Conservation (phyloP, 192 early-diverging fungal species). For the Coemansia sp. region DNA sequence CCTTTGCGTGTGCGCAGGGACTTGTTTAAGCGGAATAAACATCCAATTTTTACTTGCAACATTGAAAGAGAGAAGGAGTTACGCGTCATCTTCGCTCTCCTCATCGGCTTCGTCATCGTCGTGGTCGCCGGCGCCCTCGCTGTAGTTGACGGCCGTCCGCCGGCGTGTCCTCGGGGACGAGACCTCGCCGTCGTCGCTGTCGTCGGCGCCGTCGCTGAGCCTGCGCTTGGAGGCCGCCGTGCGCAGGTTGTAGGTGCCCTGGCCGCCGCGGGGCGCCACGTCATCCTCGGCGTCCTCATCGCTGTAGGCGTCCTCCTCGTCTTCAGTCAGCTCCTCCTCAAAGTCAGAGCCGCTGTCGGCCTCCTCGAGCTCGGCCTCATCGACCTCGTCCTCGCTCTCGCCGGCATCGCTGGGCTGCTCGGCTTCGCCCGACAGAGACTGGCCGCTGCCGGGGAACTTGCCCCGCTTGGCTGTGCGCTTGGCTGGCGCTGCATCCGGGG, state of each 20-base stretch:
- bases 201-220: neutral
- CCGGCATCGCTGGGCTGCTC: conserved; percentile 10
- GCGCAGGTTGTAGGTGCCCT: conserved; percentile 40
- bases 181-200: conserved; percentile 15
- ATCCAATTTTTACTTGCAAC: neutral
- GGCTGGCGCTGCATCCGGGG: conserved; percentile 11
- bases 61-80: neutral
- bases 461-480: conserved; percentile 20
- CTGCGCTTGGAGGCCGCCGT: conserved; percentile 31
- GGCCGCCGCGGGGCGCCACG: conserved; percentile 26
- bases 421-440: conserved; percentile 16
- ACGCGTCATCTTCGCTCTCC: conserved; percentile 6
- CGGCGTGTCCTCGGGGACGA: conserved; percentile 37
- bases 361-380: conserved; percentile 34
- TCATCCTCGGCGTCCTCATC: conserved; percentile 27
- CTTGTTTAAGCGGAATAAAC: neutral
- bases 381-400: conserved; percentile 31
- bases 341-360: conserved; percentile 18
- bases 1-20: no score
- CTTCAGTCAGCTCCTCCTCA: conserved; percentile 10
- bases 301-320: conserved; percentile 19
- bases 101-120: conserved; percentile 8
- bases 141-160: conserved; percentile 17
- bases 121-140: conserved; percentile 1
- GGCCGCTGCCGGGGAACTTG: conserved; percentile 39